Conservation (phyloP, 768 basidiomycete genomes). For the Boletus reticuloceps region DNA sequence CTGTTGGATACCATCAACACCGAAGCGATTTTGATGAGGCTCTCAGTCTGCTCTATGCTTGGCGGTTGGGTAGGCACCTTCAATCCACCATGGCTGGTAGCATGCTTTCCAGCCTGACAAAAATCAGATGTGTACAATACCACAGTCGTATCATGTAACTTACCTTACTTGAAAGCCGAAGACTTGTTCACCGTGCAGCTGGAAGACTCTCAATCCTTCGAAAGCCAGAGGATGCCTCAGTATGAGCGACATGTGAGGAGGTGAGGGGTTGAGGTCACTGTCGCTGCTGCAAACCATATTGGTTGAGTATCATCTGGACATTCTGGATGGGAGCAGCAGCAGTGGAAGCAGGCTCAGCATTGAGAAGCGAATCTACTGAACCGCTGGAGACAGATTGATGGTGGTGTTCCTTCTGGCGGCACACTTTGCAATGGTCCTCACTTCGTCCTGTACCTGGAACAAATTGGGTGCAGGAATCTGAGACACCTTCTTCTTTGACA, state of each 20-base stretch:
- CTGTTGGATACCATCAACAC: conserved; percentile 4
- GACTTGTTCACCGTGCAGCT: too few relatives aligned
- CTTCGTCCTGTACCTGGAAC: not conserved
- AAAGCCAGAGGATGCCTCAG: not conserved
- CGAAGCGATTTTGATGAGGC: not conserved
- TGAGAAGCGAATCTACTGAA: not conserved
- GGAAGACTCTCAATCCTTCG: too few relatives aligned
- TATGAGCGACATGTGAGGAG: not conserved
- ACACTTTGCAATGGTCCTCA: not conserved
- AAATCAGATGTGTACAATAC: not conserved
- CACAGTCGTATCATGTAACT: too few relatives aligned
- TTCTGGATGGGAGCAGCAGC: not conserved
- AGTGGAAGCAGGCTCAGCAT: not conserved
- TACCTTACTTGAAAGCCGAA: too few relatives aligned
- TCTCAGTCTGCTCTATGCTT: not conserved
- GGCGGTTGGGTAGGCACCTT: too few relatives aligned
- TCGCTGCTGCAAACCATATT: not conserved
- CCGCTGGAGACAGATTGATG: not conserved
- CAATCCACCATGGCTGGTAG: not conserved
- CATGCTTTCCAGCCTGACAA: not conserved
- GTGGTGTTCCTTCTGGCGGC: not conserved
- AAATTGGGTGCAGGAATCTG: not conserved
- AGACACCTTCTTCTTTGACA: too few relatives aligned
- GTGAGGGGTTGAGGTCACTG: too few relatives aligned
- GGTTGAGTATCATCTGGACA: not conserved